phyloP scores from a whole-genome alignment of 768 basidiomycete genomes.

The Tricholomella constricta region DNA sequence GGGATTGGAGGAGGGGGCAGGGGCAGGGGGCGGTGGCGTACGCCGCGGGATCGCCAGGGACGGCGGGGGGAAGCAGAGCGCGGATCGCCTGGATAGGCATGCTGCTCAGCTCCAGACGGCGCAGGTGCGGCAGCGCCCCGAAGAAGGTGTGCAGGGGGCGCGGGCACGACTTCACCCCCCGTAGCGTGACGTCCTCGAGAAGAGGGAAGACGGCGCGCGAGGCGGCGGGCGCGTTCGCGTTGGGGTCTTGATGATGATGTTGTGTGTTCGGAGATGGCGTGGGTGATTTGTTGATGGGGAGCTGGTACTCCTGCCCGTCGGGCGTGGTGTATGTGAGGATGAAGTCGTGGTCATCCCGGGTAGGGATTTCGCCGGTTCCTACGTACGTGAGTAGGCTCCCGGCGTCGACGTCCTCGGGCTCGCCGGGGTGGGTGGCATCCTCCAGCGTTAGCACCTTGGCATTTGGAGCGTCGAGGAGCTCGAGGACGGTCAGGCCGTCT shows the following conservation, averaged over 20 bases:
- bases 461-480: conserved; percentile 41
- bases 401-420: conserved; percentile 42
- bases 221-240: neutral
- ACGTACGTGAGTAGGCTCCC: conserved; percentile 39
- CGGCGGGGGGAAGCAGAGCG: conserved; percentile 28
- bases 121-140: conserved; percentile 28
- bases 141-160: conserved; percentile 34
- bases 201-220: conserved; percentile 25
- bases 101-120: conserved; percentile 34
- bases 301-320: neutral
- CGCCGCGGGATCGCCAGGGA: conserved; percentile 7
- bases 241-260: neutral
- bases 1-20: conserved; percentile 34
- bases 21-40: conserved; percentile 20
- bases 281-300: conserved; percentile 2
- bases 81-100: conserved; percentile 36
- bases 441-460: conserved; percentile 41
- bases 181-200: conserved; percentile 37
- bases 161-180: conserved; percentile 38
- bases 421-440: conserved; percentile 45
- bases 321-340: conserved; percentile 14
- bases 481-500: conserved; percentile 41
- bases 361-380: conserved; percentile 33
- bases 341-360: conserved; percentile 13
- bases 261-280: neutral